Evolutionary conservation across 2,329 filamentous ascomycete species (phyloP).

Genomic region (Epichloe uncinata): DNA sequence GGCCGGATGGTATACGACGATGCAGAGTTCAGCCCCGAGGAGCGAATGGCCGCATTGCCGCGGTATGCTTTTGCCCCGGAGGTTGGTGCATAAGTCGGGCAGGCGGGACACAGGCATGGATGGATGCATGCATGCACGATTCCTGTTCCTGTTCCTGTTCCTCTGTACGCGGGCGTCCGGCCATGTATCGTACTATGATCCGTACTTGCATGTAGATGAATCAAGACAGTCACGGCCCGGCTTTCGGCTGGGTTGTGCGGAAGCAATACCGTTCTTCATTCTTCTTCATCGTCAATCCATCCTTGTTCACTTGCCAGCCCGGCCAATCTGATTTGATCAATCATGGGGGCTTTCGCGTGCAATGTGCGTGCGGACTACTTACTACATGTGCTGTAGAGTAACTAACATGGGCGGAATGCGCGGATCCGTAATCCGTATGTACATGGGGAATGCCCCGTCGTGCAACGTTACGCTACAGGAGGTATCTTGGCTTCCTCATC

Average conservation of each 20-base stretch:
- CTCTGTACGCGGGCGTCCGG: neutral
- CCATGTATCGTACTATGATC: neutral
- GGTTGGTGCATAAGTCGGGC: conserved; percentile 5
- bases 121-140: too few relatives aligned
- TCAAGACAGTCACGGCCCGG: neutral
- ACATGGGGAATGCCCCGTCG: conserved; percentile 21
- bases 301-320: too few relatives aligned
- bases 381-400: too few relatives aligned
- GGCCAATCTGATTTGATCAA: too few relatives aligned
- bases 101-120: neutral
- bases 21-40: conserved; percentile 69
- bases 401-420: conserved; percentile 22
- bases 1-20: conserved; percentile 70
- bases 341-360: too few relatives aligned
- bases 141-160: neutral
- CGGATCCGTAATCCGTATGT: too few relatives aligned
- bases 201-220: neutral
- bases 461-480: conserved; percentile 22
- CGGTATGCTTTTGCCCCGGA: conserved; percentile 51
- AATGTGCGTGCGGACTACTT: too few relatives aligned
- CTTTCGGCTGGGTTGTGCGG: neutral
- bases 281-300: too few relatives aligned
- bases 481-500: conserved; percentile 18
- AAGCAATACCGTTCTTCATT: too few relatives aligned
- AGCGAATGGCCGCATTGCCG: conserved; percentile 69